Evolutionary conservation across 768 basidiomycete species (phyloP).

Genomic region (Xerocomus spinulosus): DNA sequence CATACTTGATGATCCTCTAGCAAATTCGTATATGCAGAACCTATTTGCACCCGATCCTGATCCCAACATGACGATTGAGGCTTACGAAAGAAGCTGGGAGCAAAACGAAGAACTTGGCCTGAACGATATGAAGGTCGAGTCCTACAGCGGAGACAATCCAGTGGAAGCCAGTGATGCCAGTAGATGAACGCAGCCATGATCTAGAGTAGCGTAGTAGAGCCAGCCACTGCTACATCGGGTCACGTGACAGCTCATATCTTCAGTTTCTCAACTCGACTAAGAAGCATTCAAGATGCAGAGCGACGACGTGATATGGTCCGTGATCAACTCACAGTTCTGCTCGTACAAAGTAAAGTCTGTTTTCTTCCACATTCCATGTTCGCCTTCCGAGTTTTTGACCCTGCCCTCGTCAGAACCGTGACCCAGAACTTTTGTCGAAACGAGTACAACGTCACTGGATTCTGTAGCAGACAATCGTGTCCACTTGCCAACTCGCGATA

Average conservation of each 20-base stretch:
- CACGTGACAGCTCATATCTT: slow-evolving; percentile 8
- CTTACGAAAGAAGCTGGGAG: slow-evolving; percentile 79
- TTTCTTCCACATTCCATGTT: background rate
- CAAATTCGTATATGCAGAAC: slow-evolving; percentile 95
- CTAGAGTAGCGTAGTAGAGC: no score
- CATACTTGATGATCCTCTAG: slow-evolving; percentile 91
- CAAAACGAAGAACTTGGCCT: slow-evolving; percentile 95
- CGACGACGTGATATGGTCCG: slow-evolving; percentile 99
- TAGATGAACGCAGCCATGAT: no score
- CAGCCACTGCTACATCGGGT: no score
- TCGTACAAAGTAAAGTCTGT: slow-evolving; percentile 99
- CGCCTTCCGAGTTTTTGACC: slow-evolving; percentile 8
- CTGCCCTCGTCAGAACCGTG: slow-evolving; percentile 56
- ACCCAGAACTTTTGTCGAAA: slow-evolving; percentile 99
- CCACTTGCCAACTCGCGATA: slow-evolving; percentile 97
- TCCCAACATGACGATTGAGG: slow-evolving; percentile 82
- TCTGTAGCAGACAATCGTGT: slow-evolving; percentile 93
- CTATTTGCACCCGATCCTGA: slow-evolving; percentile 97
- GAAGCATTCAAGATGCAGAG: slow-evolving; percentile 57
- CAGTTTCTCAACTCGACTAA: background rate
- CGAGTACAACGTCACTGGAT: slow-evolving; percentile 96
- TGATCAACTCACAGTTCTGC: slow-evolving; percentile 93
- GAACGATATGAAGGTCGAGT: slow-evolving; percentile 82
- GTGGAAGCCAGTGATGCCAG: background rate
- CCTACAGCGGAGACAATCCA: slow-evolving; percentile 16